Base-by-base conservation (phyloP, 225 moss, liverwort and hornwort species). In the Anthoceros angustus region DNA sequence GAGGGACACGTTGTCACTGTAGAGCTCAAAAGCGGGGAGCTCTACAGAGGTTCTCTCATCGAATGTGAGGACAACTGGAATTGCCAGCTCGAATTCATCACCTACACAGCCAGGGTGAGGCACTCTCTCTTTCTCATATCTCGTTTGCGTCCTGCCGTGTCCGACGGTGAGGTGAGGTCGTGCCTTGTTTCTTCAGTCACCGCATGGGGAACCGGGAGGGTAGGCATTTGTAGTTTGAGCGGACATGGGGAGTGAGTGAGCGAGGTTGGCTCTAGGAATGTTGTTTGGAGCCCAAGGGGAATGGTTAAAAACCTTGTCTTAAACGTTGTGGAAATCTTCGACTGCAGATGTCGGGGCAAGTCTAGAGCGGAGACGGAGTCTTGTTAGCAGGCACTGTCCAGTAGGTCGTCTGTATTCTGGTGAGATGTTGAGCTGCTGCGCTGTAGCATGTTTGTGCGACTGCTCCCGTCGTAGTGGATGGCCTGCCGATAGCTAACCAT, bases 11-110 rank as follows among this genome's bases (percentile, higher is more conserved):
- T 78, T 69, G 82, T 88, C 10, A 83, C 60, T 3, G 62, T 90
- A 40, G 90, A 90, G 71, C 73, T 94, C 0, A 94, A 86, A 72
- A 94, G 81, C 50, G 86, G 86, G 0, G 82, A 90, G 66, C 64
- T 77, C 0, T 94, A 84, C 60, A 81, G 42, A 12, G 93, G 93
- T 7, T 86, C 81, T 26, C 78, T 94, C 0, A 86, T 83, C 24
- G 90, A 94, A 64, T 86, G 84, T 41, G 90, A 94, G 55, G 81
- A 88, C 67, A 90, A 82, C 66, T 94, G 93, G 90, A 86, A 80
- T 24, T 84, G 86, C 61, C 93, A 94, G 62, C 79, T 94, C 43
- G 90, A 94, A 39, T 77, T 72, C 42, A 72, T 80, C 15, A 88
- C 76, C 0, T 90, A 82, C 2, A 78, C 77, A 0, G 77, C 73